Conservation (phyloP, 768 basidiomycete genomes). For the Rhodosporidiobolus odoratus region DNA sequence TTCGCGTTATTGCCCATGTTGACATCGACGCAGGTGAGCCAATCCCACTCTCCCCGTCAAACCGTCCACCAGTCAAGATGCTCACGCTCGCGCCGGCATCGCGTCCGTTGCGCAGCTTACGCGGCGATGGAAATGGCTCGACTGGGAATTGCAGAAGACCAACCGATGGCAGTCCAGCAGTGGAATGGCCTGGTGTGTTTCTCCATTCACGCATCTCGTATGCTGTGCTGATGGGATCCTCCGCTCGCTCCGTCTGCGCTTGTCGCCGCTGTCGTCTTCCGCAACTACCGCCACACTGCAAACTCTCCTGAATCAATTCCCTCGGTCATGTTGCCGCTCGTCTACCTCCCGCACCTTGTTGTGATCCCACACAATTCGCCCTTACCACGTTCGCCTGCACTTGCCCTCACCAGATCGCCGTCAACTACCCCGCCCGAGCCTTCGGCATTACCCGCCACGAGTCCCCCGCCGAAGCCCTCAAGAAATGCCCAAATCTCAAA, state of each 20-base stretch:
- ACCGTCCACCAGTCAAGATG: not conserved
- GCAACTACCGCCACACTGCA: not conserved
- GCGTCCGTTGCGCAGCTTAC: conserved; percentile 62
- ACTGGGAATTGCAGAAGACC: conserved; percentile 53
- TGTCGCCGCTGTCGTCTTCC: not conserved
- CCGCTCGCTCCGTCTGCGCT: not conserved
- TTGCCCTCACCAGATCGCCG: conserved; percentile 72
- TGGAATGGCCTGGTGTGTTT: conserved; percentile 61
- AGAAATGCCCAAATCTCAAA: conserved; percentile 74
- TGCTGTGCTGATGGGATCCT: no score
- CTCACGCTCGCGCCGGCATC: conserved; percentile 53
- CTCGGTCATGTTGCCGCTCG: no score
- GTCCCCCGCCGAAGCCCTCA: conserved; percentile 60
- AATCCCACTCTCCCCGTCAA: not conserved
- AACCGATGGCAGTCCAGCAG: conserved; percentile 47
- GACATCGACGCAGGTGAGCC: conserved; percentile 3
- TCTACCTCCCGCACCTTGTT: no score
- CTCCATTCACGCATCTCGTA: not conserved
- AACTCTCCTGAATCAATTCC: no score
- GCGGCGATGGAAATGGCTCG: conserved; percentile 80
- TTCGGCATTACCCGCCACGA: conserved; percentile 92
- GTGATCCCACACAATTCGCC: no score
- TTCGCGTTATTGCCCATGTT: conserved; percentile 66
- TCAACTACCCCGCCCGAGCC: conserved; percentile 89
- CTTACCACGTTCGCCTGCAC: no score